Percentiles rank a stretch among this genome's conserved stretches.
Evolutionary conservation across 1,139 yeast species (phyloP).

Genomic region (Protomyces lactucae-debilis): DNA sequence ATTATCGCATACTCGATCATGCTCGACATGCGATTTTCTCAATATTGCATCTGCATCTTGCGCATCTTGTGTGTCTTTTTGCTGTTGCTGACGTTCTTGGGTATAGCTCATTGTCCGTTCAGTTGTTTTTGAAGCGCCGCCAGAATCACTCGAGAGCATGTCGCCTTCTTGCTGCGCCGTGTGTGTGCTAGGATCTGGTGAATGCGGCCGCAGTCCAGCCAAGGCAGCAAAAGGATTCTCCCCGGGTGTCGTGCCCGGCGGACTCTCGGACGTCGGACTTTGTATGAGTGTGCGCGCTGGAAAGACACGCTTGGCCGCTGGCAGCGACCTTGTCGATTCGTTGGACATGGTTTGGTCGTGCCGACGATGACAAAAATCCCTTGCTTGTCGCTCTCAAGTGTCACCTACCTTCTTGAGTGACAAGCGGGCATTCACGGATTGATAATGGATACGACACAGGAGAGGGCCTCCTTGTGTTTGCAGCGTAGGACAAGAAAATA

Average conservation of each 20-base stretch:
- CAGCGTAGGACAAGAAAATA: no score
- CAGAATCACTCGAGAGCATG: not conserved
- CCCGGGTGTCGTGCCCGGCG: not conserved
- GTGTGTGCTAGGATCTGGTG: not conserved
- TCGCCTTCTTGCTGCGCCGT: not conserved
- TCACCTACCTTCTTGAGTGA: not conserved
- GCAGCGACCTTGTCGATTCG: not conserved
- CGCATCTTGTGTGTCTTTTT: not conserved
- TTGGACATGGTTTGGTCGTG: not conserved
- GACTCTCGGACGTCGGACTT: not conserved
- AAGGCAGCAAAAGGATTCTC: not conserved
- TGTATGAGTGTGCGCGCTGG: slow-evolving; percentile 22
- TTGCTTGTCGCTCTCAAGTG: no score
- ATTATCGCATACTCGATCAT: slow-evolving; percentile 5
- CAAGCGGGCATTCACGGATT: not conserved
- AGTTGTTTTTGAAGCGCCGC: not conserved
- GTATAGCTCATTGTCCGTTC: not conserved
- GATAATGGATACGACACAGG: no score
- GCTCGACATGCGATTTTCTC: not conserved
- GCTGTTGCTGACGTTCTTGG: not conserved
- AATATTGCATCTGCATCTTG: not conserved
- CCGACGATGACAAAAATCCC: no score
- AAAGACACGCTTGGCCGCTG: not conserved
- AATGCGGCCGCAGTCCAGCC: not conserved
- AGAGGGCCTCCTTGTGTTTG: no score